Evolutionary conservation across 2,329 filamentous ascomycete genomes (phyloP).

Genomic region (Ploettnerulaceae sp.): DNA sequence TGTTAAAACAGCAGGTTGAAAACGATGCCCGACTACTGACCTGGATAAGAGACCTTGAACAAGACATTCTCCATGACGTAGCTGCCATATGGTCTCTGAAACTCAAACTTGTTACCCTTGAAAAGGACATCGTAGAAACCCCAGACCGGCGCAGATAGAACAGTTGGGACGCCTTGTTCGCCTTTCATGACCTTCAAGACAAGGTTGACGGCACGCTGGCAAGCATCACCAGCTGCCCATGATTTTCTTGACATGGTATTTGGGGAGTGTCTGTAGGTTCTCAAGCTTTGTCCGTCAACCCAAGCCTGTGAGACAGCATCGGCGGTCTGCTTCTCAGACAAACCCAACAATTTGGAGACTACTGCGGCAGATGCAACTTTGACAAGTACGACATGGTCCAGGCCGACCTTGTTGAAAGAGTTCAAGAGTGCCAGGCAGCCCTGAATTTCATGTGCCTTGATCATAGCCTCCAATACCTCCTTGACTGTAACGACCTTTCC

Average conservation of each 20-base stretch:
- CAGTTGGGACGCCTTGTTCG: constrained; percentile 85
- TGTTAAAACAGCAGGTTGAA: constrained; percentile 22
- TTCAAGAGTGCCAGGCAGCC: constrained; percentile 95
- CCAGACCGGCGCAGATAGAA: constrained; percentile 89
- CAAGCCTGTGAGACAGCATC: constrained; percentile 96
- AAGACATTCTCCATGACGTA: constrained; percentile 99
- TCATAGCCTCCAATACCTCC: constrained; percentile 94
- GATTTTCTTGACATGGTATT: constrained; percentile 99
- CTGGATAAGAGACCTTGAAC: constrained; percentile 98
- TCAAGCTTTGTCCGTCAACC: constrained; percentile 92
- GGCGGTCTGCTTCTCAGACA: constrained; percentile 84
- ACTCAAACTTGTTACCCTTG: constrained; percentile 91
- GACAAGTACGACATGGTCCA: constrained; percentile 96
- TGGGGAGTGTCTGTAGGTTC: constrained; percentile 93
- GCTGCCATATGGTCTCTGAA: constrained; percentile 93
- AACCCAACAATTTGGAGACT: constrained; percentile 89
- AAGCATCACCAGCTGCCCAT: constrained; percentile 97
- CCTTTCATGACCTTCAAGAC: constrained; percentile 88
- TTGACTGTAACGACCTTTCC: constrained; percentile 84
- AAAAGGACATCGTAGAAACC: constrained; percentile 99
- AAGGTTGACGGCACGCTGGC: constrained; percentile 89
- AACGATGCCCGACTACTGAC: constrained; percentile 47
- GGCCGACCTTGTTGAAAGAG: constrained; percentile 96
- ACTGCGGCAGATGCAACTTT: constrained; percentile 96
- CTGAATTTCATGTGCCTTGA: constrained; percentile 99